phyloP scores from a whole-genome alignment of 1,284 basidiomycete genomes.

The Meira miltonrushii region DNA sequence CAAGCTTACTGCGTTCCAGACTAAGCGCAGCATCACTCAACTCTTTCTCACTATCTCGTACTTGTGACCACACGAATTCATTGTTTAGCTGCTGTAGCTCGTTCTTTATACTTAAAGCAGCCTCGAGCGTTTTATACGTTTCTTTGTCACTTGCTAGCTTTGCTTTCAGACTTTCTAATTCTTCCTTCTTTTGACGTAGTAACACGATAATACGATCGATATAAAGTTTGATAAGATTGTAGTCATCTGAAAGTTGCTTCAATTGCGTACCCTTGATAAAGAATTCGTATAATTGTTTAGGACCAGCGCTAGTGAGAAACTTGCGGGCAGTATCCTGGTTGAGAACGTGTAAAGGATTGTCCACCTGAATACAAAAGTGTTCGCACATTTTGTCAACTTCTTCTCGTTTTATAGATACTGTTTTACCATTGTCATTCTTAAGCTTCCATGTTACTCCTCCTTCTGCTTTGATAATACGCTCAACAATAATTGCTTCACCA shows the following conservation, averaged over 20 bases:
- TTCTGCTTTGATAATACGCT: conserved; percentile 71
- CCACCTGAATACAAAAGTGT: conserved; percentile 92
- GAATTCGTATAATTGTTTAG: conserved; percentile 89
- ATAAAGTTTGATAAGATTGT: conserved; percentile 63
- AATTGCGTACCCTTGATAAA: conserved; percentile 92
- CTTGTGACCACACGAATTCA: conserved; percentile 84
- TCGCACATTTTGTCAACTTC: conserved; percentile 84
- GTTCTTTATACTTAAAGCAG: conserved; percentile 66
- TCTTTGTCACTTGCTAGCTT: conserved; percentile 62
- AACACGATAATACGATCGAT: conserved; percentile 35
- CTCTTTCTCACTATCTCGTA: conserved; percentile 56
- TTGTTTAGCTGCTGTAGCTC: conserved; percentile 68
- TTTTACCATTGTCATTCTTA: conserved; percentile 62
- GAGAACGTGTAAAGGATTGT: conserved; percentile 86
- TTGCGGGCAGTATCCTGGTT: conserved; percentile 63
- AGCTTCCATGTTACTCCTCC: conserved; percentile 78
- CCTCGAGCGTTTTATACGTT: conserved; percentile 67
- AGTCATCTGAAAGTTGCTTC: conserved; percentile 78
- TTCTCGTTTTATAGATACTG: conserved; percentile 71
- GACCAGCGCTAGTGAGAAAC: conserved; percentile 77
- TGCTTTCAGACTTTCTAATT: conserved; percentile 67
- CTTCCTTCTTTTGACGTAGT: conserved; percentile 57
- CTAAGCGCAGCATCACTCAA: too few relatives aligned
- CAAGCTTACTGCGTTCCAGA: too few relatives aligned
- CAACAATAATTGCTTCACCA: conserved; percentile 76